A percentile compares a stretch with the other conserved stretches of the same genome.
phyloP scores from a whole-genome alignment of 805 yeast genomes.

The Candida maesae region DNA sequence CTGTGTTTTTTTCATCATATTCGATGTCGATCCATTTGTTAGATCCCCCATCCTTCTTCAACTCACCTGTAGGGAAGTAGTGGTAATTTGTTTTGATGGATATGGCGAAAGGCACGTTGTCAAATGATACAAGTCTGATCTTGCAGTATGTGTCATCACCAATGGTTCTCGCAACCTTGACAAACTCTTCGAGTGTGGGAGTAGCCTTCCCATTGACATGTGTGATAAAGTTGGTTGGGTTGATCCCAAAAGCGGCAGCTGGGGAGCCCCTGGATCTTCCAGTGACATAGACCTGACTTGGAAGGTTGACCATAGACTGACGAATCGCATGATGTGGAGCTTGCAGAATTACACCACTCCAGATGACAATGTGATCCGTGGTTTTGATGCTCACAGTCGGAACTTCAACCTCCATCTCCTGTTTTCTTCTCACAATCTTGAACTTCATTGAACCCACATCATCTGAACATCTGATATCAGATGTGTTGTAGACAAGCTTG shows the following conservation, averaged over 20 bases:
- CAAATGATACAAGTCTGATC: conserved; percentile 77
- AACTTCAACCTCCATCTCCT: conserved; percentile 56
- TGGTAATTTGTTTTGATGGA: conserved; percentile 85
- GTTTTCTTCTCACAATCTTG: conserved; percentile 67
- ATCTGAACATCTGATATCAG: conserved; percentile 45
- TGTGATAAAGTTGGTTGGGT: conserved; percentile 80
- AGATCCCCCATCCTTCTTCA: conserved; percentile 43
- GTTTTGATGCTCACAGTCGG: conserved; percentile 59
- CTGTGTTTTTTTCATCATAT: conserved; percentile 35
- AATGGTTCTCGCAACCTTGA: conserved; percentile 60
- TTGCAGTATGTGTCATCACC: conserved; percentile 81
- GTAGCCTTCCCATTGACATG: conserved; percentile 81
- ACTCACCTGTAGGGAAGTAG: conserved; percentile 73
- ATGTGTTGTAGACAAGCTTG: conserved; percentile 56
- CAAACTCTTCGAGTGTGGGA: conserved; percentile 62
- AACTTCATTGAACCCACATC: conserved; percentile 45
- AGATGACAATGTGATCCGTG: conserved; percentile 65
- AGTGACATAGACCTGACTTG: conserved; percentile 81
- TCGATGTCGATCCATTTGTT: conserved; percentile 55
- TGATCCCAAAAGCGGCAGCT: conserved; percentile 74
- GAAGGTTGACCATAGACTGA: conserved; percentile 72
- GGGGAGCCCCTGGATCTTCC: conserved; percentile 79
- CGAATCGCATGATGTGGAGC: conserved; percentile 91
- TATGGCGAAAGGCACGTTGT: conserved; percentile 81
- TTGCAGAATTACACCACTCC: conserved; percentile 85